A percentile compares a stretch with the other conserved stretches of the same genome.
Conservation (phyloP, 2,329 filamentous ascomycete species). For the Pyricularia sp. region DNA sequence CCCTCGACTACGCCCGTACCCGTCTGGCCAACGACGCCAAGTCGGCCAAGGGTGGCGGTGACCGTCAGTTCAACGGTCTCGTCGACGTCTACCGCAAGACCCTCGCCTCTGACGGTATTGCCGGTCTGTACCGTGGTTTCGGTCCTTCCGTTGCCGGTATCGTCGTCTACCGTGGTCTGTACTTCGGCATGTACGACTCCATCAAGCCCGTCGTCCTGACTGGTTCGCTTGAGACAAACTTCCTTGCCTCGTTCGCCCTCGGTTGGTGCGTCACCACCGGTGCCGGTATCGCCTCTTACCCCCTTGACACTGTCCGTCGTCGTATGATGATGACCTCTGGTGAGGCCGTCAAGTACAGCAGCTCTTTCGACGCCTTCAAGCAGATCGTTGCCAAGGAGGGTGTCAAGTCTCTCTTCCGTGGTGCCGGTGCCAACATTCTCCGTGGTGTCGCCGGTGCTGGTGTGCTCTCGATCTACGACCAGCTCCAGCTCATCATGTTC, state of each 20-base stretch:
- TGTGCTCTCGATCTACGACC: constrained; percentile 99
- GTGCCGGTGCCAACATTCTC: constrained; percentile 99
- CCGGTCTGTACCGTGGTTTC: constrained; percentile 99
- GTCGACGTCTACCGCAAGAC: constrained; percentile 99
- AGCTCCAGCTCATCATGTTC: constrained; percentile 98
- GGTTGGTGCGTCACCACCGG: constrained; percentile 99
- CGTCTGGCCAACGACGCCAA: constrained; percentile 99
- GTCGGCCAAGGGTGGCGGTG: constrained; percentile 92
- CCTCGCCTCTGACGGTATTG: constrained; percentile 93
- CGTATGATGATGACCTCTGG: constrained; percentile 99
- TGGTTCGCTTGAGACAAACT: constrained; percentile 89
- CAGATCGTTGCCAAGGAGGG: constrained; percentile 98
- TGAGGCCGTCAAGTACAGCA: constrained; percentile 99
- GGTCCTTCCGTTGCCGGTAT: constrained; percentile 98
- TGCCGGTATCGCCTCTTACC: constrained; percentile 99
- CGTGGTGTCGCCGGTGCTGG: constrained; percentile 99
- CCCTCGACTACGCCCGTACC: constrained; percentile 99
- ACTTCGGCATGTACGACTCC: constrained; percentile 99
- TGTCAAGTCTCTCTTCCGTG: constrained; percentile 99
- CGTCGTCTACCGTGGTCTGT: constrained; percentile 99
- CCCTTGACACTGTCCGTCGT: constrained; percentile 99
- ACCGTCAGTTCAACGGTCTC: constrained; percentile 99
- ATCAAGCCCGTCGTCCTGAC: constrained; percentile 97
- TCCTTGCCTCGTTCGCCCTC: constrained; percentile 97
- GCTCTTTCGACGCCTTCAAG: constrained; percentile 83